These are phyloP conservation scores for Akanthomyces dipterigenus DNA, from an alignment of 2,329 filamentous ascomycete species.

Conservation along the genomic window DNA sequence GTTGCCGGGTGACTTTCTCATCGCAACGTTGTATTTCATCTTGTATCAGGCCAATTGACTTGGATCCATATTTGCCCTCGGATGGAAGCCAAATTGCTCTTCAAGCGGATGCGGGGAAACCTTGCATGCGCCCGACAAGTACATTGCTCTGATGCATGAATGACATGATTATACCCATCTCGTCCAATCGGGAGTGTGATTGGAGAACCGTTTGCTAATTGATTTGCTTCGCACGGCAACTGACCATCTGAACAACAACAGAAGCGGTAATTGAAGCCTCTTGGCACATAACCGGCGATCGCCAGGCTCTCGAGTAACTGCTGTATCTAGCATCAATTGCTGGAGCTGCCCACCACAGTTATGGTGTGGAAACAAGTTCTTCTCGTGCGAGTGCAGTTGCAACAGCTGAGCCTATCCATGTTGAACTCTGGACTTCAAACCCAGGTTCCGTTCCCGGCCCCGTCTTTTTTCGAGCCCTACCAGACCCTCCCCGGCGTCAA, in stretches of 20 bases:
- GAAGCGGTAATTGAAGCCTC: neutral
- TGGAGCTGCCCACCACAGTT: neutral
- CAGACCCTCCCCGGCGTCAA: slow-evolving; percentile 46
- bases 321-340: neutral
- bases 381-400: neutral
- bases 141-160: neutral
- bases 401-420: neutral
- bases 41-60: neutral
- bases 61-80: neutral
- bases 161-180: neutral
- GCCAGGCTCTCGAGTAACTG: neutral
- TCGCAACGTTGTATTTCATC: slow-evolving; percentile 4
- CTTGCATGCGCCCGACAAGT: neutral
- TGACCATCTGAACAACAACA: neutral
- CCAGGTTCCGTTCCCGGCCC: slow-evolving; percentile 24
- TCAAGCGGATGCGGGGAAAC: neutral
- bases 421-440: neutral
- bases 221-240: neutral
- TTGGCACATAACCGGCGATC: neutral
- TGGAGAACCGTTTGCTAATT: neutral
- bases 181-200: neutral
- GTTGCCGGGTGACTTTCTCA: no score
- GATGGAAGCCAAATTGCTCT: neutral
- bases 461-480: slow-evolving; percentile 58
- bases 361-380: slow-evolving; percentile 1